A percentile compares a stretch with the other conserved stretches of the same genome.
phyloP scores from a whole-genome alignment of 306 rosid species.

The Trichosanthes truncata region DNA sequence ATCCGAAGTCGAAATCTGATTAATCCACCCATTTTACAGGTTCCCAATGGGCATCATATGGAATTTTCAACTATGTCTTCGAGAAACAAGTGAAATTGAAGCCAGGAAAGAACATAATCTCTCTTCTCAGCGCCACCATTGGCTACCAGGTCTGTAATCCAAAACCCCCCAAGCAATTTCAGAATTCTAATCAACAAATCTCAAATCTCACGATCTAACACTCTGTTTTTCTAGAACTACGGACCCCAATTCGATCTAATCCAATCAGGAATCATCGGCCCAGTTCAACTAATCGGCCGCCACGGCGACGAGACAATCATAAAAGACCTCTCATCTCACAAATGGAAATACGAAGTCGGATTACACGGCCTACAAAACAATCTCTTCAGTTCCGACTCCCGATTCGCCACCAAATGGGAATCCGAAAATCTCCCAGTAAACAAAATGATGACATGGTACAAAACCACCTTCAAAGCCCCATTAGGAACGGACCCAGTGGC shows the following conservation, averaged over 20 bases:
- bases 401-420: constrained; percentile 23
- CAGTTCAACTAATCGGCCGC: constrained; percentile 20
- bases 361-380: constrained; percentile 25
- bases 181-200: neutral
- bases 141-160: constrained; percentile 25
- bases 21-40: constrained; percentile 12
- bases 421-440: constrained; percentile 12
- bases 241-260: constrained; percentile 27
- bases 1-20: neutral
- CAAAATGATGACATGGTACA: constrained; percentile 48
- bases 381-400: constrained; percentile 15
- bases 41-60: constrained; percentile 33
- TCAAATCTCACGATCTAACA: neutral
- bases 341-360: constrained; percentile 39
- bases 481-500: constrained; percentile 30
- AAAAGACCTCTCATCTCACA: constrained; percentile 31
- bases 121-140: constrained; percentile 38
- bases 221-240: constrained; percentile 20
- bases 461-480: constrained; percentile 52
- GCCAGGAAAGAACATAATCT: constrained; percentile 28
- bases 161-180: neutral
- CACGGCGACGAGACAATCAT: constrained; percentile 32
- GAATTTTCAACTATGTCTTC: constrained; percentile 16
- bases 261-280: constrained; percentile 31
- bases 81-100: constrained; percentile 27